These are phyloP conservation scores for Haplosporangium sp. DNA, from an alignment of 371 early-diverging fungal genomes.

Conservation along the genomic window DNA sequence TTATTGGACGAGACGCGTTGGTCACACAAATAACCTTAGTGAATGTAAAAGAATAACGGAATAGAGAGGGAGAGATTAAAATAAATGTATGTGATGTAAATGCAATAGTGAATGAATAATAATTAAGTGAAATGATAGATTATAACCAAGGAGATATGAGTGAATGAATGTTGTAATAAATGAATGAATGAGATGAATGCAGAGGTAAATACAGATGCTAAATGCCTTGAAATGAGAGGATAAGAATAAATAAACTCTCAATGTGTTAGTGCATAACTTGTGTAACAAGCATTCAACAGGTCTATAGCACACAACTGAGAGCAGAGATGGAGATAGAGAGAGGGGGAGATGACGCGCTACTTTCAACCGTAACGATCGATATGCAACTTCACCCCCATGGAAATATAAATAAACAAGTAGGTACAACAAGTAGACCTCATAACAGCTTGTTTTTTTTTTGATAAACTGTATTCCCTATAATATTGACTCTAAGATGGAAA, in stretches of 20 bases:
- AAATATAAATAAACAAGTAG: background rate
- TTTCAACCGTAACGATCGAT: background rate
- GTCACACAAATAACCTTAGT: background rate
- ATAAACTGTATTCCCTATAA: too few relatives aligned
- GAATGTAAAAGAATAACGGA: background rate
- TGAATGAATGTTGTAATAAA: background rate
- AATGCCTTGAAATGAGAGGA: background rate
- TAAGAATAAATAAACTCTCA: background rate
- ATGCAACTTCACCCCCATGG: background rate
- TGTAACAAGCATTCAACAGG: background rate
- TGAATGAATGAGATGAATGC: background rate
- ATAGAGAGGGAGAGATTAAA: background rate
- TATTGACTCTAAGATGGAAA: background rate
- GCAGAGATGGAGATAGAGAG: background rate
- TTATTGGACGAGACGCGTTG: constrained; percentile 15
- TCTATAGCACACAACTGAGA: background rate
- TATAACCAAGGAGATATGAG: background rate
- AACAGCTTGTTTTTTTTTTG: too few relatives aligned
- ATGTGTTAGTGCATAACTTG: background rate
- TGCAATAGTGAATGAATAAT: background rate
- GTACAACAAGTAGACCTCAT: too few relatives aligned
- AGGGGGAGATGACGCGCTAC: background rate
- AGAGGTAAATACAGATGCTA: background rate
- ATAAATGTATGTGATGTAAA: background rate
- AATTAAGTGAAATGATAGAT: background rate